These are phyloP conservation scores for Trapa bicornis DNA, from an alignment of 345 rosid species.

Conservation along the genomic window DNA sequence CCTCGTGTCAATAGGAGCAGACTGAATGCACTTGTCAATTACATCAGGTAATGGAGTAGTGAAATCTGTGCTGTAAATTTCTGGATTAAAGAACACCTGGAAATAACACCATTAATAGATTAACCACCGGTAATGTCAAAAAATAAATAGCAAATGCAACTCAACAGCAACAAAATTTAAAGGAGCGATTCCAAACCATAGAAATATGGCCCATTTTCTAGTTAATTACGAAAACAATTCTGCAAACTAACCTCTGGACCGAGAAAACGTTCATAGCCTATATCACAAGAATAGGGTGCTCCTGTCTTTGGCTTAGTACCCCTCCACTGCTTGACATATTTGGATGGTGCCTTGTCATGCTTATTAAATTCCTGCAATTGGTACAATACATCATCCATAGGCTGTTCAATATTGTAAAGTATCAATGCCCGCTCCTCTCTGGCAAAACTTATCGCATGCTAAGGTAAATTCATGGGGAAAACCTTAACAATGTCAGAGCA, in stretches of 20 bases:
- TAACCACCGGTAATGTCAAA: not conserved
- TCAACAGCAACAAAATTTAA: not conserved
- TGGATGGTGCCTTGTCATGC: conserved; percentile 90
- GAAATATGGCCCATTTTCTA: not conserved
- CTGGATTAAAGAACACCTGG: conserved; percentile 92
- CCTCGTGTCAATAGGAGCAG: conserved; percentile 97
- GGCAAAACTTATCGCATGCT: not conserved
- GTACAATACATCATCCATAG: not conserved
- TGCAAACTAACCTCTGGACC: conserved; percentile 79
- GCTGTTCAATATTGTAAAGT: not conserved
- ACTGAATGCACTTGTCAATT: conserved; percentile 89
- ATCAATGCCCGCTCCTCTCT: not conserved
- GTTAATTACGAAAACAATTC: not conserved
- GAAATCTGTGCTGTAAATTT: conserved; percentile 71
- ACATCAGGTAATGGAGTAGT: conserved; percentile 71
- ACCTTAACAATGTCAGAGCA: conserved; percentile 97
- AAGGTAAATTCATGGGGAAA: conserved; percentile 6
- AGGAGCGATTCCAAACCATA: not conserved
- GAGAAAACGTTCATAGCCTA: conserved; percentile 93
- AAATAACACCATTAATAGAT: conserved; percentile 11
- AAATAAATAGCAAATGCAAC: not conserved
- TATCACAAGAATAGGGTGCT: conserved; percentile 90
- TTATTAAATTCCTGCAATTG: conserved; percentile 78
- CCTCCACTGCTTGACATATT: conserved; percentile 82
- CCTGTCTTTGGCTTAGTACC: conserved; percentile 96